Base-by-base conservation (phyloP, 2,329 filamentous ascomycete species). In the Neofusicoccum cordaticola region DNA sequence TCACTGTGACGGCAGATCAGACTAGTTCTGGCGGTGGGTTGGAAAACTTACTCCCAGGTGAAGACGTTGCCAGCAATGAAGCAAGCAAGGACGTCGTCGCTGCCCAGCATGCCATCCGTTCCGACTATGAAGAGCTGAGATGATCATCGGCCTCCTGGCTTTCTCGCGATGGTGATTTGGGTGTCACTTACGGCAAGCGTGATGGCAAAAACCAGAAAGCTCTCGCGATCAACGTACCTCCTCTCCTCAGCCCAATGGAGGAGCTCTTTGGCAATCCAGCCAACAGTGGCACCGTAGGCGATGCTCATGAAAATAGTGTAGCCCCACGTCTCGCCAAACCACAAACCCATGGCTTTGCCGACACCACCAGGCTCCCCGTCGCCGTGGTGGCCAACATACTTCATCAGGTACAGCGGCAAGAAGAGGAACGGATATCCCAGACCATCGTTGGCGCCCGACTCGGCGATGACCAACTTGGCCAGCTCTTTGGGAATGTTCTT, bases 1-100 rank as follows among this genome's bases (percentile, higher is more conserved):
- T 96, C 92, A 74, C 82, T 83, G 51, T 39, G 37, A 27, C 12
- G 8, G 31, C 45, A 51, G 27, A 48, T 65, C 34, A 65, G 63
- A 60, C 44, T 35, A 65, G 53, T 52, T 27, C 37, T 7, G 35
- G 11, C 7, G n/a, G 13, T 12, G 48, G 63, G 41, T 41, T 41
- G 12, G 11, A 47, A 27, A 9, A 73, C 82, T 70, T 77, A 84
- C 83, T 96, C 93, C 88, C 92, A 94, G 0, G 92, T 96, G 69
- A 97, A 96, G 0, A 86, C 86, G 72, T 96, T 97, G 1, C 93
- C 93, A 2, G 93, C 93, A 70, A 97, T 89, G 73, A 97, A 97
- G 78, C 92, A 96, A 1, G 93, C 93, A 6, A 97, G 83, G 0
- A 97, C 90, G 72, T 97, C 93, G 72, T 97, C 93, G 41, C 88